phyloP scores from a whole-genome alignment of 2,329 filamentous ascomycete genomes.

The Alternaria alternata region DNA sequence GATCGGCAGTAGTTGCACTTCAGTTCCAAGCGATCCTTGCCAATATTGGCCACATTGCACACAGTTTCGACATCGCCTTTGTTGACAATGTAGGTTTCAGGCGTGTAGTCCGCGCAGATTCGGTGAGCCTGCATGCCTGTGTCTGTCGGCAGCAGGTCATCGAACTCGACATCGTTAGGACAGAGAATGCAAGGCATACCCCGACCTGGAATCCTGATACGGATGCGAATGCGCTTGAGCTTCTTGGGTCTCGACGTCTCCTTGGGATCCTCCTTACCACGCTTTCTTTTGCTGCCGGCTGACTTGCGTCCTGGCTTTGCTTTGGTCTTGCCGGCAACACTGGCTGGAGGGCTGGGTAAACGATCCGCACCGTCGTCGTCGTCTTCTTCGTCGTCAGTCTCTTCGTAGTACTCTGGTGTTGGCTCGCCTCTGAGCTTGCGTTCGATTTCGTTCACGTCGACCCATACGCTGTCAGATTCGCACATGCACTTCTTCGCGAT shows the following conservation, averaged over 20 bases:
- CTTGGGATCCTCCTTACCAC: constrained; percentile 53
- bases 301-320: constrained; percentile 76
- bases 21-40: constrained; percentile 85
- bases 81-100: constrained; percentile 86
- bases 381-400: constrained; percentile 74
- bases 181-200: constrained; percentile 90
- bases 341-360: constrained; percentile 79
- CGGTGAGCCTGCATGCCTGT: constrained; percentile 88
- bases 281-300: constrained; percentile 65
- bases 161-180: constrained; percentile 84
- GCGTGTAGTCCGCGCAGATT: constrained; percentile 87
- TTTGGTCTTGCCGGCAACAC: constrained; percentile 74
- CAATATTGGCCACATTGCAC: constrained; percentile 80
- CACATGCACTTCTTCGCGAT: constrained; percentile 98
- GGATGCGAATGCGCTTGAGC: constrained; percentile 77
- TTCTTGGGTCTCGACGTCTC: constrained; percentile 66
- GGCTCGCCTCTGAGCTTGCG: constrained; percentile 88
- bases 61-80: constrained; percentile 72
- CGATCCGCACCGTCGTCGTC: constrained; percentile 66
- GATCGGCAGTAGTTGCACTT: constrained; percentile 96
- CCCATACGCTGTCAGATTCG: constrained; percentile 97
- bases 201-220: constrained; percentile 73
- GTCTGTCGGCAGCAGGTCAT: constrained; percentile 85
- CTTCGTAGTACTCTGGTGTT: constrained; percentile 81
- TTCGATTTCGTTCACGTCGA: constrained; percentile 95